Conservation (phyloP, 768 basidiomycete genomes). For the Lanmaoa rubissima region DNA sequence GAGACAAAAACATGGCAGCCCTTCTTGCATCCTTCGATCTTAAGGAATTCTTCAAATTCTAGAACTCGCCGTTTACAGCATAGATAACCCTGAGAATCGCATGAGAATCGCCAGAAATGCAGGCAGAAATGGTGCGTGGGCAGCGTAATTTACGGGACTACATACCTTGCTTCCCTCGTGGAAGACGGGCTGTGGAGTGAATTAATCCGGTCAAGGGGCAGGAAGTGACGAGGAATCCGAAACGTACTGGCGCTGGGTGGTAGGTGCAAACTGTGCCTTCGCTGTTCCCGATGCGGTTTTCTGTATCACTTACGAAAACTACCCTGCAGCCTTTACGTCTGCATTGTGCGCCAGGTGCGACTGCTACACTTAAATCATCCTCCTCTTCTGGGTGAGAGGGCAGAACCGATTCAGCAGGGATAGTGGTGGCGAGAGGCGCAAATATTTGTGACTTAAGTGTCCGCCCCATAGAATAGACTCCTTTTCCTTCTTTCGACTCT, state of each 20-base stretch:
- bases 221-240: not conserved
- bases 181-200: constrained; percentile 77
- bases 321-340: constrained; percentile 72
- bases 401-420: constrained; percentile 15
- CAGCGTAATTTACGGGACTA: constrained; percentile 15
- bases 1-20: constrained; percentile 86
- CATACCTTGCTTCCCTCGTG: constrained; percentile 90
- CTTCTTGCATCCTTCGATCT: constrained; percentile 89
- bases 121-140: constrained; percentile 1
- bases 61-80: constrained; percentile 96
- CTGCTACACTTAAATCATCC: constrained; percentile 65
- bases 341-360: constrained; percentile 67
- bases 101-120: constrained; percentile 6
- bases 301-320: constrained; percentile 66
- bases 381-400: constrained; percentile 59
- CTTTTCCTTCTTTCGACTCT: constrained; percentile 48
- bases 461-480: constrained; percentile 45
- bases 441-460: constrained; percentile 11
- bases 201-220: constrained; percentile 11
- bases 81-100: constrained; percentile 72
- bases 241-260: constrained; percentile 80
- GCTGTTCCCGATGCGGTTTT: constrained; percentile 66
- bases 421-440: constrained; percentile 6
- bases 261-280: constrained; percentile 75
- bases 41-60: constrained; percentile 95